A percentile compares a stretch with the other conserved stretches of the same genome.
phyloP scores from a whole-genome alignment of 768 basidiomycete species.

The Lentinula boryana region DNA sequence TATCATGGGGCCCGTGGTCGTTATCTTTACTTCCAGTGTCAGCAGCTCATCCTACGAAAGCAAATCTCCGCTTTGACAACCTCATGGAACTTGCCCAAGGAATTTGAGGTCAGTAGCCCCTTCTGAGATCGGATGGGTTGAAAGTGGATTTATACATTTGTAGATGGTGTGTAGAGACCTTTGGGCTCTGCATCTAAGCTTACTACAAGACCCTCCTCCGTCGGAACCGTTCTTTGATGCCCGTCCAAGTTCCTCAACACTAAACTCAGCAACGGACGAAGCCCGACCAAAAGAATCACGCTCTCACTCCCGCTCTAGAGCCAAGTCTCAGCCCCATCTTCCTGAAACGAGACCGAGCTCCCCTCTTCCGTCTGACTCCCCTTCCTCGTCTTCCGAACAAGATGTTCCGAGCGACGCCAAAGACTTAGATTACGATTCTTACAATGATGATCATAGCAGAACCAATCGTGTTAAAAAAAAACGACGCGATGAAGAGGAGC shows the following conservation, averaged over 20 bases:
- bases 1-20: conserved; percentile 78
- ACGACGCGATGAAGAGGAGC: conserved; percentile 8
- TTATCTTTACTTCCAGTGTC: conserved; percentile 77
- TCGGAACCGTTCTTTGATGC: conserved; percentile 39
- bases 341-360: not conserved
- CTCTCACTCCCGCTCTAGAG: not conserved
- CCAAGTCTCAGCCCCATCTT: not conserved
- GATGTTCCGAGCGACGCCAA: conserved; percentile 12
- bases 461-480: conserved; percentile 12
- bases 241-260: not conserved
- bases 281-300: not conserved
- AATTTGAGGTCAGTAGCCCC: conserved; percentile 61
- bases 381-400: conserved; percentile 15
- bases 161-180: conserved; percentile 73
- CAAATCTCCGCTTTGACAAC: conserved; percentile 58
- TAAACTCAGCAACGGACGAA: conserved; percentile 26
- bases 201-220: conserved; percentile 53
- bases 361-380: not conserved
- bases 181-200: conserved; percentile 71
- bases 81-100: conserved; percentile 68
- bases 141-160: not conserved
- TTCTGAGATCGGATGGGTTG: not conserved
- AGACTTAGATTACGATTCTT: conserved; percentile 7
- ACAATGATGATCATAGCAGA: conserved; percentile 4
- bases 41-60: conserved; percentile 75